phyloP scores from a whole-genome alignment of 2,329 filamentous ascomycete genomes.

The Colletotrichum higginsianum region DNA sequence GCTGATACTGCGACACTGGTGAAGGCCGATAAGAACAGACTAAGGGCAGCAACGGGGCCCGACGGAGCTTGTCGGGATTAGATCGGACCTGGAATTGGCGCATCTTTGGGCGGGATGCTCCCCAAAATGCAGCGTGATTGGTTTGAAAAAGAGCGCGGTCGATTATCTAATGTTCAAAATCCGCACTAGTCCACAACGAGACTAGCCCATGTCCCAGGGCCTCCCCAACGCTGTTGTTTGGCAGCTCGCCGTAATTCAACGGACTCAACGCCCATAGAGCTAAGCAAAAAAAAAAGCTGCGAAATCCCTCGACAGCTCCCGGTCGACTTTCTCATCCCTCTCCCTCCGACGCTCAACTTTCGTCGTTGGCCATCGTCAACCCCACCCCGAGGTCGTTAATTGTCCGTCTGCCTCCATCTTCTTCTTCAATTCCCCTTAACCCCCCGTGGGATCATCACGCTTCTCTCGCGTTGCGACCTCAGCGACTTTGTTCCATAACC shows the following conservation, averaged over 20 bases:
- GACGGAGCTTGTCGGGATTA: conserved; percentile 28
- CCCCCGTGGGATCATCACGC: conserved; percentile 9
- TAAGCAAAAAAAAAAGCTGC: conserved; percentile 42
- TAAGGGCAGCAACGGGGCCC: not conserved
- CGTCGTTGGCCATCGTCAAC: conserved; percentile 42
- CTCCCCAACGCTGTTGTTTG: conserved; percentile 43
- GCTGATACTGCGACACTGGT: not conserved
- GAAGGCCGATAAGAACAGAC: conserved; percentile 8
- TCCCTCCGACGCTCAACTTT: conserved; percentile 38
- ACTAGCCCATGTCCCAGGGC: conserved; percentile 27
- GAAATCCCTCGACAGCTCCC: conserved; percentile 45
- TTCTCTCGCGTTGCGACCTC: conserved; percentile 29
- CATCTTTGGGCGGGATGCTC: conserved; percentile 4
- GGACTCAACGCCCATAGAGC: conserved; percentile 44
- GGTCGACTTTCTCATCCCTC: conserved; percentile 38
- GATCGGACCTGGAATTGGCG: conserved; percentile 26
- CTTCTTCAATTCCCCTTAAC: not conserved
- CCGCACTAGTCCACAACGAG: not conserved
- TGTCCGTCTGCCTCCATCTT: not conserved
- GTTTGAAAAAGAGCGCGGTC: not conserved
- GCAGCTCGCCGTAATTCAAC: conserved; percentile 45
- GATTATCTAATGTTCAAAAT: conserved; percentile 30
- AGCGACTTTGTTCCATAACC: conserved; percentile 7
- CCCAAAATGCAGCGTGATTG: not conserved
- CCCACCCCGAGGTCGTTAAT: conserved; percentile 30